These are phyloP conservation scores for Candida methanosorbosa DNA, from an alignment of 805 yeast genomes.

Conservation along the genomic window DNA sequence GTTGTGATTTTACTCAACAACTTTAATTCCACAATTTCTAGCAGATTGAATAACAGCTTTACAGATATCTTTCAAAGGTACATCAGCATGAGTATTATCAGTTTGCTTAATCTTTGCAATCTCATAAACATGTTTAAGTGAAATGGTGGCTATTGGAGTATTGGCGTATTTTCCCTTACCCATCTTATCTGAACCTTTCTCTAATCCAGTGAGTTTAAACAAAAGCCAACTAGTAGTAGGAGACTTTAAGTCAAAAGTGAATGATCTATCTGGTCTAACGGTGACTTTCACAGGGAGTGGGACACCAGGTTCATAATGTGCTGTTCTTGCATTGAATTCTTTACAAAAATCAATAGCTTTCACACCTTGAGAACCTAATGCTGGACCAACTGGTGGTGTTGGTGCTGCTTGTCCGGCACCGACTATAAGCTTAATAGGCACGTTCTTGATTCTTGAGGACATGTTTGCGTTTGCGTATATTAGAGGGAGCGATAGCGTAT, in stretches of 20 bases:
- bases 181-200: conserved; percentile 68
- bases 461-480: too few species aligned
- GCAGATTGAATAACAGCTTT: conserved; percentile 85
- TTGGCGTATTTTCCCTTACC: conserved; percentile 52
- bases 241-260: conserved; percentile 75
- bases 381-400: conserved; percentile 98
- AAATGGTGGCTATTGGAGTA: conserved; percentile 28
- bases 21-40: conserved; percentile 78
- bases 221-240: conserved; percentile 89
- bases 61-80: conserved; percentile 66
- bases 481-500: too few species aligned
- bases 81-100: conserved; percentile 67
- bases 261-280: conserved; percentile 88
- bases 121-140: conserved; percentile 87
- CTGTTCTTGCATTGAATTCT: conserved; percentile 96
- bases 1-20: conserved; percentile 43
- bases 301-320: conserved; percentile 72
- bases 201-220: conserved; percentile 69
- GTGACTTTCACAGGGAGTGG: conserved; percentile 85
- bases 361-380: conserved; percentile 96
- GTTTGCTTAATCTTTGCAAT: conserved; percentile 89
- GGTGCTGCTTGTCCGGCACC: conserved; percentile 99
- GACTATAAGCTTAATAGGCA: conserved; percentile 79
- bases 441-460: conserved; percentile 37
- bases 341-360: conserved; percentile 98